phyloP scores from a whole-genome alignment of 1,139 yeast species.

The Candida pseudocylindracea region DNA sequence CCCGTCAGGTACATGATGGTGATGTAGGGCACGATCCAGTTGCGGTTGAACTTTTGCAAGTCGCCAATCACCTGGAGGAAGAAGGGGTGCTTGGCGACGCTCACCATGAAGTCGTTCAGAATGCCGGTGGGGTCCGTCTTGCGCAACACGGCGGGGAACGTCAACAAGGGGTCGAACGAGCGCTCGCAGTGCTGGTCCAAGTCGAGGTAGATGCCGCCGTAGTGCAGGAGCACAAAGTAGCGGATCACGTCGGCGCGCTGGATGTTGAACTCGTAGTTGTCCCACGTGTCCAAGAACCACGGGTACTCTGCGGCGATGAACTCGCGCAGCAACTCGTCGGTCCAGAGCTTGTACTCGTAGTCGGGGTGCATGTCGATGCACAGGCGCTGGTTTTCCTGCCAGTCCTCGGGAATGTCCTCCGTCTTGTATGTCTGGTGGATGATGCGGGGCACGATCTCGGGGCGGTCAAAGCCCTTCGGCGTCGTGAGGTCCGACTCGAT shows the following conservation, averaged over 20 bases:
- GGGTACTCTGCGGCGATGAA: slow-evolving; percentile 62
- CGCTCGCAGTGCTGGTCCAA: slow-evolving; percentile 75
- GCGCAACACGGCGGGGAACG: slow-evolving; percentile 70
- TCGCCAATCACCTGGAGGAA: slow-evolving; percentile 48
- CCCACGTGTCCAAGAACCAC: slow-evolving; percentile 72
- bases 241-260: slow-evolving; percentile 88
- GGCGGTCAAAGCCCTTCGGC: slow-evolving; percentile 15
- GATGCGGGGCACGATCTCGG: slow-evolving; percentile 58
- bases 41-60: slow-evolving; percentile 37
- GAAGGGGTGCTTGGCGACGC: slow-evolving; percentile 74
- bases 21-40: slow-evolving; percentile 69
- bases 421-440: slow-evolving; percentile 88
- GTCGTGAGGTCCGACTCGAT: slow-evolving; percentile 30
- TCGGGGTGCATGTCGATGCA: slow-evolving; percentile 70
- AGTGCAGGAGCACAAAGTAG: slow-evolving; percentile 62
- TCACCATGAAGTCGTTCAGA: slow-evolving; percentile 84
- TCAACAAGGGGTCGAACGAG: slow-evolving; percentile 54
- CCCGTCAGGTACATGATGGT: slow-evolving; percentile 93
- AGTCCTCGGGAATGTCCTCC: slow-evolving; percentile 49
- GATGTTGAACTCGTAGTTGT: slow-evolving; percentile 57
- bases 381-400: slow-evolving; percentile 59
- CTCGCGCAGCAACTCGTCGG: slow-evolving; percentile 63
- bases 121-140: slow-evolving; percentile 83
- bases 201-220: slow-evolving; percentile 83
- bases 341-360: slow-evolving; percentile 76